Conservation (phyloP, 1,284 basidiomycete species). For the Fomes fomentarius region DNA sequence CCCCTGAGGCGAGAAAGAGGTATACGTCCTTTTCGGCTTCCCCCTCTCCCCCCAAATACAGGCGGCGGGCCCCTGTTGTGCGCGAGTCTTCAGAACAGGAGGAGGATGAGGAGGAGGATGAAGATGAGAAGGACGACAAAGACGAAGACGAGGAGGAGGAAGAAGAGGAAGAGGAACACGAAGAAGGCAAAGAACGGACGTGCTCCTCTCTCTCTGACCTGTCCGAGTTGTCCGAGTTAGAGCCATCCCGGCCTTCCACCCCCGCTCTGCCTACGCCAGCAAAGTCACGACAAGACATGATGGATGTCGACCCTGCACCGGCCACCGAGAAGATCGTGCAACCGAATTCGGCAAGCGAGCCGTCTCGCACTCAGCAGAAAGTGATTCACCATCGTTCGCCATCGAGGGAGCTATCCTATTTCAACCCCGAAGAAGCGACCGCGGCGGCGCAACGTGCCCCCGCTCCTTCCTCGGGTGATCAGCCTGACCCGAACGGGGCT, state of each 20-base stretch:
- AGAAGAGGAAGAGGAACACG: background rate
- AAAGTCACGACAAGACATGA: background rate
- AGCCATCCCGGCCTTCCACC: background rate
- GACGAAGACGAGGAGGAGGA: background rate
- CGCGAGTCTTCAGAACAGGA: background rate
- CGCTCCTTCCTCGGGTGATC: background rate
- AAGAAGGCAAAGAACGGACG: too few species aligned
- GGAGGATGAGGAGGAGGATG: background rate
- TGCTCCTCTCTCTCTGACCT: conserved; percentile 2
- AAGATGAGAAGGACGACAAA: background rate
- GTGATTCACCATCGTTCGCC: background rate
- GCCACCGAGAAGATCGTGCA: too few species aligned
- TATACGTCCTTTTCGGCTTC: background rate
- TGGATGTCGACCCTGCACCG: background rate
- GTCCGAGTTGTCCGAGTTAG: background rate
- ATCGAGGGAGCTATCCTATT: conserved; percentile 4
- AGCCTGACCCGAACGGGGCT: background rate
- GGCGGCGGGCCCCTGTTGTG: background rate
- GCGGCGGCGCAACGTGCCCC: background rate
- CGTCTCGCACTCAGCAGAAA: background rate
- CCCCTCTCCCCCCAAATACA: background rate
- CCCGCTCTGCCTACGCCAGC: too few species aligned
- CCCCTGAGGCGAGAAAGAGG: background rate
- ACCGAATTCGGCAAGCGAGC: too few species aligned
- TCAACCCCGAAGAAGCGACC: background rate